Percentiles rank a stretch among this genome's conserved stretches.
phyloP scores from a whole-genome alignment of 2,329 filamentous ascomycete genomes.

The Fusarium odoratissimum region DNA sequence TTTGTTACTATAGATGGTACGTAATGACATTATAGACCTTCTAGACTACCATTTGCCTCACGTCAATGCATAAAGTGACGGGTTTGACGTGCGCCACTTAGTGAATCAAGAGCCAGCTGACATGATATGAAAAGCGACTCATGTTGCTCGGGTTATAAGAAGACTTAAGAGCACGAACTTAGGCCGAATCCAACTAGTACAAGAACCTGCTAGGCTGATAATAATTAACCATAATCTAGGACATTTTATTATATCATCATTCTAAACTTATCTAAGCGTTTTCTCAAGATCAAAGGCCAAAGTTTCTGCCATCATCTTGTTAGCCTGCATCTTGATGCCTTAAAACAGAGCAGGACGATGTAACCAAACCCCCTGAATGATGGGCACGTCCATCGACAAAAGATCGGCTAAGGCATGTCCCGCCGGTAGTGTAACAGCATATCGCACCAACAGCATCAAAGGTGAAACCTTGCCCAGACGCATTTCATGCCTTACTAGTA shows the following conservation, averaged over 20 bases:
- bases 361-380: conserved; percentile 28
- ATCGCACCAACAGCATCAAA: conserved; percentile 3
- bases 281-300: not conserved
- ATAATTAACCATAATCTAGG: not conserved
- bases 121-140: not conserved
- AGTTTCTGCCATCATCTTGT: not conserved
- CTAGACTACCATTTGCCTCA: not conserved
- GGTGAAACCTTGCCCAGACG: conserved; percentile 25
- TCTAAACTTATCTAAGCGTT: not conserved
- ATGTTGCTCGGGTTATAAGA: not conserved
- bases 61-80: not conserved
- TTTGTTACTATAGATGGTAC: conserved; percentile 32
- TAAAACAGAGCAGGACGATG: conserved; percentile 21
- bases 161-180: not conserved
- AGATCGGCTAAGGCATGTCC: conserved; percentile 21
- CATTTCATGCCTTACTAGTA: conserved; percentile 15
- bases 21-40: conserved; percentile 29
- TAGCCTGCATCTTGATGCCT: conserved; percentile 14
- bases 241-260: not conserved
- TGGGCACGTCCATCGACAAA: conserved; percentile 6
- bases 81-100: not conserved
- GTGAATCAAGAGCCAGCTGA: not conserved
- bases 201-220: not conserved
- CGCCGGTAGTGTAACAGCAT: not conserved
- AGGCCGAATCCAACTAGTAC: not conserved